These are phyloP conservation scores for Zopfia rhizophila DNA, from an alignment of 2,329 filamentous ascomycete genomes.

Conservation along the genomic window DNA sequence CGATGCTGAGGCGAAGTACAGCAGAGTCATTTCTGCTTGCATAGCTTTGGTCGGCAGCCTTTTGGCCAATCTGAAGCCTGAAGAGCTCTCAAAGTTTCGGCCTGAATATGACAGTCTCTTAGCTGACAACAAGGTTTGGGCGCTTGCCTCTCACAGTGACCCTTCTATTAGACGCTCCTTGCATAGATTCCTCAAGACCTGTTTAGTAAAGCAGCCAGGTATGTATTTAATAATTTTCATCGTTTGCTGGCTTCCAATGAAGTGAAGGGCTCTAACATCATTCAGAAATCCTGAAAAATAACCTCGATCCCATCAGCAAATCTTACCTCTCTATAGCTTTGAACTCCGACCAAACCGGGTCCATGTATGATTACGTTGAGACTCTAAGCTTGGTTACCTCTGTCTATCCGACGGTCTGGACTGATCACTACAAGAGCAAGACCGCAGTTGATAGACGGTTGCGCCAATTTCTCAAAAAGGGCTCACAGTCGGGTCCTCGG, in stretches of 20 bases:
- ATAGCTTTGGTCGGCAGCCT: constrained; percentile 66
- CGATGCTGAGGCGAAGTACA: constrained; percentile 87
- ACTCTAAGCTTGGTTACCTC: constrained; percentile 74
- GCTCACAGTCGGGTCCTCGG: constrained; percentile 79
- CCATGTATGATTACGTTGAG: constrained; percentile 75
- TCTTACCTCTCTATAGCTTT: constrained; percentile 80
- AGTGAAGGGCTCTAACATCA: constrained; percentile 3
- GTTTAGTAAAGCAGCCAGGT: constrained; percentile 60
- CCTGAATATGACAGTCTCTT: constrained; percentile 74
- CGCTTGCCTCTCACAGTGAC: constrained; percentile 66
- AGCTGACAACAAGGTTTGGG: constrained; percentile 69
- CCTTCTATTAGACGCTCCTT: constrained; percentile 66
- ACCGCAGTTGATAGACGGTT: constrained; percentile 68
- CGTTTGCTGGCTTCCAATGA: not conserved
- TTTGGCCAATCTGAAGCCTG: constrained; percentile 54
- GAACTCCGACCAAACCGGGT: constrained; percentile 76
- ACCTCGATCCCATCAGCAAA: constrained; percentile 68
- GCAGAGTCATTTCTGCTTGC: constrained; percentile 75
- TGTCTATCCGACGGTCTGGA: constrained; percentile 77
- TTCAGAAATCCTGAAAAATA: constrained; percentile 42
- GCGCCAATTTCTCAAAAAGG: constrained; percentile 78
- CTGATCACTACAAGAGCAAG: constrained; percentile 68
- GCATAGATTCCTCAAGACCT: constrained; percentile 66
- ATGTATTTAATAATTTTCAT: too few species aligned
- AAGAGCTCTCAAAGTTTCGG: constrained; percentile 69